These are phyloP conservation scores for Penicillium maclennaniae DNA, from an alignment of 495 filamentous ascomycete genomes.

Conservation along the genomic window DNA sequence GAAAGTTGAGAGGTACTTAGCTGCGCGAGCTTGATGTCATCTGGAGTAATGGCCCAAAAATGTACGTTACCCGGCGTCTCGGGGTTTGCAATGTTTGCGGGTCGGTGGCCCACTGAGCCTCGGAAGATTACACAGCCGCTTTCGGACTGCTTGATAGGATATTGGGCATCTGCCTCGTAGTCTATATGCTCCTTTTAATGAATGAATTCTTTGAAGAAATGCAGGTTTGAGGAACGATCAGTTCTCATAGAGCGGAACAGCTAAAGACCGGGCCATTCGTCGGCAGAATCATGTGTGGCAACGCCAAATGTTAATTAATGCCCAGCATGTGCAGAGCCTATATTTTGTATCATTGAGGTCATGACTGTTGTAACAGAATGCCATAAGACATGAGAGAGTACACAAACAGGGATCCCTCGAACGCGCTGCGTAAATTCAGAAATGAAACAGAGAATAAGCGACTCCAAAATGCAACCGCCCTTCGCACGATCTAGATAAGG, in stretches of 20 bases:
- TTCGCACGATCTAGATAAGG: constrained; percentile 57
- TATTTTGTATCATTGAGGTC: constrained; percentile 41
- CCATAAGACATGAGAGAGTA: constrained; percentile 30
- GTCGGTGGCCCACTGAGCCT: constrained; percentile 17
- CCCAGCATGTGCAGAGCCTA: constrained; percentile 20
- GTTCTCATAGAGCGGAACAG: background rate
- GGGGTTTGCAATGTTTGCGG: constrained; percentile 41
- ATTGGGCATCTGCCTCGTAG: background rate
- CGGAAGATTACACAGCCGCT: constrained; percentile 15
- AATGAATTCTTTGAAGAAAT: background rate
- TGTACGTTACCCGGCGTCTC: constrained; percentile 14
- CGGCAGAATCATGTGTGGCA: too few relatives aligned
- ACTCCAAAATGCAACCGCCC: constrained; percentile 16
- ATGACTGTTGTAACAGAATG: constrained; percentile 39
- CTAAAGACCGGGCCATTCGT: too few relatives aligned
- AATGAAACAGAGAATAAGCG: constrained; percentile 8
- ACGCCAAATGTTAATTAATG: background rate
- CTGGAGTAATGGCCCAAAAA: constrained; percentile 27
- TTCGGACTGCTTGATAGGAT: background rate
- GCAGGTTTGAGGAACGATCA: background rate
- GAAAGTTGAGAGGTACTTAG: constrained; percentile 11
- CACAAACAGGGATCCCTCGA: constrained; percentile 27
- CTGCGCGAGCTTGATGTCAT: constrained; percentile 41
- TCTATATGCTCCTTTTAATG: background rate
- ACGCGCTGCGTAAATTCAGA: constrained; percentile 7